A percentile compares a stretch with the other conserved stretches of the same genome.
phyloP scores from a whole-genome alignment of 2,329 filamentous ascomycete genomes.

The Sporothrix inflata region DNA sequence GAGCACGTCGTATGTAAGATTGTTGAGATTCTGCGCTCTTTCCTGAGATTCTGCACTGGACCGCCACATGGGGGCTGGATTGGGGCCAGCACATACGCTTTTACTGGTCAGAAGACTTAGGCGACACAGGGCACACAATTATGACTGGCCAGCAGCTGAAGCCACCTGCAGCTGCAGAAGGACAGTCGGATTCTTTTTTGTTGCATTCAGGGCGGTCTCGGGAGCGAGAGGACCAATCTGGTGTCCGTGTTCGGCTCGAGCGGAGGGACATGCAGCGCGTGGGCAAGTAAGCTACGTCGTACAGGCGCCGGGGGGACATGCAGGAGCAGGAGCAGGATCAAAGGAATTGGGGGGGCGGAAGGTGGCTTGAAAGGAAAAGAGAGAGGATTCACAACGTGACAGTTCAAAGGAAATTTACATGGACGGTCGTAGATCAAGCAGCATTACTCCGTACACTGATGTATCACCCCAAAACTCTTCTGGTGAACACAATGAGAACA shows the following conservation, averaged over 20 bases:
- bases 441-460: too few species aligned
- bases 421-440: too few species aligned
- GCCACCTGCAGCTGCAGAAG: neutral
- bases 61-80: constrained; percentile 3
- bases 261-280: neutral
- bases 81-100: constrained; percentile 5
- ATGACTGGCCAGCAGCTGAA: neutral
- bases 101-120: constrained; percentile 18
- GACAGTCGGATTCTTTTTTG: neutral
- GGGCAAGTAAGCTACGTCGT: neutral
- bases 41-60: constrained; percentile 8
- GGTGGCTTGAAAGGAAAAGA: neutral
- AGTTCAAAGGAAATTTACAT: too few species aligned
- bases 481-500: too few species aligned
- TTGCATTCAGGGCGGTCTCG: constrained; percentile 11
- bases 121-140: neutral
- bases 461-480: too few species aligned
- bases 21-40: neutral
- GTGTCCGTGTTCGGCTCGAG: constrained; percentile 4
- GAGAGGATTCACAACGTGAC: neutral
- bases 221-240: constrained; percentile 13
- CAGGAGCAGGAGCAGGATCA: neutral
- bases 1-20: neutral
- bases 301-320: neutral
- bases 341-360: neutral